phyloP scores from a whole-genome alignment of 768 basidiomycete species.

The Mycena albidolilacea region DNA sequence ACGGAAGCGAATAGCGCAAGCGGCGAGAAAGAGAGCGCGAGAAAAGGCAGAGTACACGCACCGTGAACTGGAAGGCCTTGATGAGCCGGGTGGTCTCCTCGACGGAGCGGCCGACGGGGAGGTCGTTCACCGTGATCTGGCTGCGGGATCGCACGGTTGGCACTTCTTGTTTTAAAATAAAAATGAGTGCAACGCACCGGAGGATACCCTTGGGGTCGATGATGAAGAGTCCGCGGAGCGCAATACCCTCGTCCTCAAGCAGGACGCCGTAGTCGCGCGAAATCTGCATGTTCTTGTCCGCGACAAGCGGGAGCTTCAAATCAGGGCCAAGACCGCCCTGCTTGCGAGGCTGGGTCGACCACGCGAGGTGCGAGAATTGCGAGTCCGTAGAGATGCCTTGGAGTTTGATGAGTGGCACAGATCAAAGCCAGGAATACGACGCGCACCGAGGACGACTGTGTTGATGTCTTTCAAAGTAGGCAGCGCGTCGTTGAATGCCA shows the following conservation, averaged over 20 bases:
- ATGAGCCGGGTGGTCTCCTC: conserved; percentile 93
- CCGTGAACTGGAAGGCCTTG: conserved; percentile 94
- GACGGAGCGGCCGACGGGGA: conserved; percentile 95
- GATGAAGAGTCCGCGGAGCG: conserved; percentile 89
- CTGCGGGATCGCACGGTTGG: conserved; percentile 51
- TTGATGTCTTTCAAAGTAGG: conserved; percentile 80
- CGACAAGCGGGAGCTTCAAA: conserved; percentile 86
- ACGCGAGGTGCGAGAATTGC: conserved; percentile 89
- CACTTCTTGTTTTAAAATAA: neutral
- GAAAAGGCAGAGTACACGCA: conserved; percentile 50
- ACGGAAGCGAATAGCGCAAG: neutral
- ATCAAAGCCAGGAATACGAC: neutral
- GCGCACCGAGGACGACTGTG: conserved; percentile 82
- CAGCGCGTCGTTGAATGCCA: conserved; percentile 94
- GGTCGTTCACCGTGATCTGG: conserved; percentile 92
- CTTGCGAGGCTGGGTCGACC: conserved; percentile 86
- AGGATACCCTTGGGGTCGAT: conserved; percentile 88
- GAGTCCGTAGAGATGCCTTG: conserved; percentile 91
- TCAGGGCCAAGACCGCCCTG: conserved; percentile 93
- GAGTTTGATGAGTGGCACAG: neutral
- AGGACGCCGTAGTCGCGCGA: conserved; percentile 91
- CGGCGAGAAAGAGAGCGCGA: neutral
- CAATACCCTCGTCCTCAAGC: conserved; percentile 89
- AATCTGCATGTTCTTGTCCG: conserved; percentile 85
- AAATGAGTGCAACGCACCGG: conserved; percentile 57